A percentile compares a stretch with the other conserved stretches of the same genome.
phyloP scores from a whole-genome alignment of 257 asterid genomes.

The Penstemon eatonii region DNA sequence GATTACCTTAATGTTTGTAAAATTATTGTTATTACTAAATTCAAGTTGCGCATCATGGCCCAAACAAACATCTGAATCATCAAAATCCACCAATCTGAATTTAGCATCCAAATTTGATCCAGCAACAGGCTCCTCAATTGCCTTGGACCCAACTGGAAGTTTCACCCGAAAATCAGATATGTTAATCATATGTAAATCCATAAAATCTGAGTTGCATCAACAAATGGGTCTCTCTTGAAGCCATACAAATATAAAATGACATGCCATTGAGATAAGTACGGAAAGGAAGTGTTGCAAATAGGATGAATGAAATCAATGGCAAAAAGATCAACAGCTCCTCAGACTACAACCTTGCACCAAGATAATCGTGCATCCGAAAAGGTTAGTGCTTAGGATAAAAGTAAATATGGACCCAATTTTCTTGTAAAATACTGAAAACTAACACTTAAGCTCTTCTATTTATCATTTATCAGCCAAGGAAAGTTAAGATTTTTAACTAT shows the following conservation, averaged over 20 bases:
- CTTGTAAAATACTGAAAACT: constrained; percentile 15
- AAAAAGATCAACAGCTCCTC: constrained; percentile 4
- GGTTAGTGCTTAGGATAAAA: neutral
- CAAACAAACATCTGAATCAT: constrained; percentile 44
- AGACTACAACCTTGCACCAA: constrained; percentile 19
- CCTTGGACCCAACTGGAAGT: constrained; percentile 61
- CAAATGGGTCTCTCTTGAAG: constrained; percentile 10
- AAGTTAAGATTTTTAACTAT: constrained; percentile 2
- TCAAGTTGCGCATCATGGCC: constrained; percentile 39
- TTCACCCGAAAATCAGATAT: constrained; percentile 23
- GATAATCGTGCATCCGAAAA: constrained; percentile 13
- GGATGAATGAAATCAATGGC: constrained; percentile 5
- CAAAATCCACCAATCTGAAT: constrained; percentile 53
- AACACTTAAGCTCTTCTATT: neutral
- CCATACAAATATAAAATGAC: constrained; percentile 19
- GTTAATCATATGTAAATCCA: constrained; percentile 26
- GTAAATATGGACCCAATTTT: neutral
- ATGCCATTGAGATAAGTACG: neutral
- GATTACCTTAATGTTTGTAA: constrained; percentile 47
- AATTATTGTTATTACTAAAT: constrained; percentile 28
- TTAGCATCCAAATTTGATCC: constrained; percentile 56
- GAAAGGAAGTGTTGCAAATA: neutral
- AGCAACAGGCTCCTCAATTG: constrained; percentile 44
- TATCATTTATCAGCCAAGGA: neutral
- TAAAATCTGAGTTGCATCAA: constrained; percentile 18